A percentile compares a stretch with the other conserved stretches of the same genome.
Evolutionary conservation across 805 yeast species (phyloP).

Genomic region (Tetrapisispora nanseiensis): DNA sequence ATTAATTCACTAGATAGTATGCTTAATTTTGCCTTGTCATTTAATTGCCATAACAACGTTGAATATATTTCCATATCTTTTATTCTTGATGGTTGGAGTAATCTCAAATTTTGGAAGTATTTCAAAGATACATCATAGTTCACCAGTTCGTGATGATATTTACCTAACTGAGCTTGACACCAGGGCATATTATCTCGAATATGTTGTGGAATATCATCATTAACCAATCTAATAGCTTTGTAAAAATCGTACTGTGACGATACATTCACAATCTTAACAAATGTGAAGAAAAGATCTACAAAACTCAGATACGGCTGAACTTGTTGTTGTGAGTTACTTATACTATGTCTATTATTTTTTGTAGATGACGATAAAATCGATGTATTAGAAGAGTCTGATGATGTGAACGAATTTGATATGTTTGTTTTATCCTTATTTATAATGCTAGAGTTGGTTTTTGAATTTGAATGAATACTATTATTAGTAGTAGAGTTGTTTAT

Average conservation of each 20-base stretch:
- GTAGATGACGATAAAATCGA: neutral
- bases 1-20: constrained; percentile 72
- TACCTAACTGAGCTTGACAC: constrained; percentile 72
- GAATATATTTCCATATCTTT: constrained; percentile 89
- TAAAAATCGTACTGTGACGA: constrained; percentile 55
- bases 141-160: constrained; percentile 77
- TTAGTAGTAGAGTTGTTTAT: too few relatives aligned
- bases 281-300: constrained; percentile 11
- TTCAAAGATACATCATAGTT: constrained; percentile 69
- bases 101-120: constrained; percentile 53
- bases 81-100: constrained; percentile 63
- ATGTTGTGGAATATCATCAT: constrained; percentile 42
- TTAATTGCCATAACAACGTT: constrained; percentile 87
- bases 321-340: neutral
- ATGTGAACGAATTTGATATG: neutral
- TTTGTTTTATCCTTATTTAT: neutral
- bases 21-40: constrained; percentile 69
- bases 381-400: neutral
- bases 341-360: neutral
- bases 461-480: neutral
- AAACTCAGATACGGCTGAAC: too few relatives aligned
- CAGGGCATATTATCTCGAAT: constrained; percentile 66
- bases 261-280: constrained; percentile 14
- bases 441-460: neutral
- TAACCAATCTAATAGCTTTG: constrained; percentile 63